Conservation (phyloP, 1,284 basidiomycete species). For the Puccinia horiana region DNA sequence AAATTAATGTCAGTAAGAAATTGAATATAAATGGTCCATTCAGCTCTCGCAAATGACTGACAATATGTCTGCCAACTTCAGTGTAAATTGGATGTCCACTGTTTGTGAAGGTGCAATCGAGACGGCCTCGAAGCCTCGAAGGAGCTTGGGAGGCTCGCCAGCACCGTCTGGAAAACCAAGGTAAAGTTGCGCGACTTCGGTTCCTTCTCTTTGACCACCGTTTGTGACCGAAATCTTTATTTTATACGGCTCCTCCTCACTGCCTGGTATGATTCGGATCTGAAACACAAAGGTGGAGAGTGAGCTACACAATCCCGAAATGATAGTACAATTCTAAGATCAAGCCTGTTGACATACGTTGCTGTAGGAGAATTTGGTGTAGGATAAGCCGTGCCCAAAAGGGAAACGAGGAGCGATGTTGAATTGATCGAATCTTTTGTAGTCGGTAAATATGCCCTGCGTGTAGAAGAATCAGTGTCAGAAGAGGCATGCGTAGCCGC, state of each 20-base stretch:
- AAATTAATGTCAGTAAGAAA: neutral
- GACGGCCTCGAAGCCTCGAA: conserved; percentile 53
- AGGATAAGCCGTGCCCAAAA: conserved; percentile 47
- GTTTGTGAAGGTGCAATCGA: neutral
- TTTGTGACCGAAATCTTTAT: conserved; percentile 26
- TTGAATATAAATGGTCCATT: neutral
- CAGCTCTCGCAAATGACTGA: neutral
- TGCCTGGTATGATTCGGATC: conserved; percentile 18
- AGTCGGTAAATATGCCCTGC: conserved; percentile 32
- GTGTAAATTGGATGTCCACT: neutral
- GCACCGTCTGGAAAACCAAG: conserved; percentile 19
- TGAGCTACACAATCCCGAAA: neutral
- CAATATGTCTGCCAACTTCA: neutral
- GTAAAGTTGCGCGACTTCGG: conserved; percentile 14
- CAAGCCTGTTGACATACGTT: neutral
- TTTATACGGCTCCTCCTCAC: neutral
- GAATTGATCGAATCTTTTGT: conserved; percentile 18
- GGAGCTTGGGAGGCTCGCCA: conserved; percentile 51
- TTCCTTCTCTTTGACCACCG: neutral
- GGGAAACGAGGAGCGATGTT: conserved; percentile 33
- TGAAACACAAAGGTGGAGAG: neutral
- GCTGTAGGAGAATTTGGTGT: conserved; percentile 33
- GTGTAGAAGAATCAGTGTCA: neutral
- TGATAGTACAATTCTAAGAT: neutral
- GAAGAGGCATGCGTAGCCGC: conserved; percentile 5